A percentile compares a stretch with the other conserved stretches of the same genome.
Evolutionary conservation across 179 eudicot genomes (phyloP).

Genomic region (Corrigiola litoralis): DNA sequence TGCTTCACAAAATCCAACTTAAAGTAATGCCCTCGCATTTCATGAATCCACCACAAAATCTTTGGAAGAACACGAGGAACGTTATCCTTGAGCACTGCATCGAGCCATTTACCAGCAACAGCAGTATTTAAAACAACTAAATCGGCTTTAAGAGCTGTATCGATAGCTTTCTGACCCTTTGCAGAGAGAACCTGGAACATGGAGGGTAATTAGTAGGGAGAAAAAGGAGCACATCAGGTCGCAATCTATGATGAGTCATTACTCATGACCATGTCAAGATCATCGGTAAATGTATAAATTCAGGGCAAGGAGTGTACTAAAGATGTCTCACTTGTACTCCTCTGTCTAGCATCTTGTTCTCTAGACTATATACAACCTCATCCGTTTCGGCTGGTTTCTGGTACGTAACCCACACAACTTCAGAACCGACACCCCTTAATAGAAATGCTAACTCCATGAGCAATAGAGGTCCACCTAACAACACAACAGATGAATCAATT

Average conservation of each 20-base stretch:
- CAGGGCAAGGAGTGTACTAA: neutral
- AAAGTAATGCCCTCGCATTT: constrained; percentile 98
- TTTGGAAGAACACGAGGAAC: constrained; percentile 86
- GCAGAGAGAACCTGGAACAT: constrained; percentile 58
- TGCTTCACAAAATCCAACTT: constrained; percentile 89
- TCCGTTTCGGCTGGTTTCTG: constrained; percentile 63
- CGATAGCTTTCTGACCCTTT: constrained; percentile 80
- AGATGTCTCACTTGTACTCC: constrained; percentile 67
- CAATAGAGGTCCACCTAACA: constrained; percentile 78
- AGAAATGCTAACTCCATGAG: constrained; percentile 84
- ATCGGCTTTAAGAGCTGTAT: constrained; percentile 84
- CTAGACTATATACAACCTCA: constrained; percentile 71
- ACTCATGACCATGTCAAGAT: neutral
- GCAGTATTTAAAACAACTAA: constrained; percentile 88
- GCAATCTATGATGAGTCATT: neutral
- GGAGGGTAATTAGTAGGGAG: neutral
- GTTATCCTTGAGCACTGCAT: constrained; percentile 76
- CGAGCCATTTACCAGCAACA: constrained; percentile 97
- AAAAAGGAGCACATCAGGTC: neutral
- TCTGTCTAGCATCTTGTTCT: constrained; percentile 78
- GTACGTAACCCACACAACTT: constrained; percentile 79
- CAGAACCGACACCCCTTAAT: constrained; percentile 65
- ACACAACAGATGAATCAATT: constrained; percentile 12
- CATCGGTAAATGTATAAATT: neutral
- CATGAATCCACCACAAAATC: constrained; percentile 99